A percentile compares a stretch with the other conserved stretches of the same genome.
Evolutionary conservation across 345 rosid genomes (phyloP).

Genomic region (Eucalyptus caleyi): DNA sequence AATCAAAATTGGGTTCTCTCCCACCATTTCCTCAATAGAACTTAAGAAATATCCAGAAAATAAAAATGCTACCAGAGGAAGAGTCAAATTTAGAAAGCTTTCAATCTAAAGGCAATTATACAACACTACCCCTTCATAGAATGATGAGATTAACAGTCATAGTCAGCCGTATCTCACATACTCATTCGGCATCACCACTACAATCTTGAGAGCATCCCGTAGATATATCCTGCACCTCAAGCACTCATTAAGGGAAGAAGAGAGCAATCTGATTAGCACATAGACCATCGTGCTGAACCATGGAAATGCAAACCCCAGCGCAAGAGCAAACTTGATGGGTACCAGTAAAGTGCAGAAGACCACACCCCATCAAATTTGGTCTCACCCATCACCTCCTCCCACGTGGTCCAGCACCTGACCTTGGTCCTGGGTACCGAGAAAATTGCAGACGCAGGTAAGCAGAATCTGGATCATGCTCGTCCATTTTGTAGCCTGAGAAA

Average conservation of each 20-base stretch:
- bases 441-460: conserved; percentile 60
- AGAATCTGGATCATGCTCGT: conserved; percentile 59
- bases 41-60: background rate
- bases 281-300: background rate
- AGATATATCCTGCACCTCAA: background rate
- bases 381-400: conserved; percentile 43
- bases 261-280: background rate
- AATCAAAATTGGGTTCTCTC: background rate
- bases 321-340: background rate
- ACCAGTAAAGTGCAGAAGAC: background rate
- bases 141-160: background rate
- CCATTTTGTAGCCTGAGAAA: conserved; percentile 62
- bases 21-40: background rate
- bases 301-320: background rate
- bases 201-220: background rate
- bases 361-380: background rate
- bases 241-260: background rate
- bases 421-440: conserved; percentile 61
- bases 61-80: background rate
- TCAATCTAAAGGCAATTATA: background rate
- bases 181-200: background rate
- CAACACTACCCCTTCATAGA: background rate
- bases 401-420: conserved; percentile 44
- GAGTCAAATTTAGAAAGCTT: background rate
- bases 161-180: background rate